These are phyloP conservation scores for Onygenales sp. DNA, from an alignment of 2,329 filamentous ascomycete genomes.

Conservation along the genomic window DNA sequence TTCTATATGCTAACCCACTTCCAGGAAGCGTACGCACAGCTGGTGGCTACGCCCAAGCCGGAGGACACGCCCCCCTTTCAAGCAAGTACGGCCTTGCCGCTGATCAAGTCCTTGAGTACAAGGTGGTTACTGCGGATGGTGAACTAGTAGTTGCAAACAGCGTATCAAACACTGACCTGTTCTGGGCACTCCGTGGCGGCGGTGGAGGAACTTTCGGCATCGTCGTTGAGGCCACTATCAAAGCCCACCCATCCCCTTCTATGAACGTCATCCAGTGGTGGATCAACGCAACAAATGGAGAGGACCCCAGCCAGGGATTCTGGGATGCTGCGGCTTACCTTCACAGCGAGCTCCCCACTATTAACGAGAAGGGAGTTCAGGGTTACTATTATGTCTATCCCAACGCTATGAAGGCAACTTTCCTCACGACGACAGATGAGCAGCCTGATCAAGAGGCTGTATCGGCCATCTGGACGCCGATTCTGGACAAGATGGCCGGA, in stretches of 20 bases:
- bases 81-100: constrained; percentile 49
- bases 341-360: constrained; percentile 7
- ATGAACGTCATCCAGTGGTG: not conserved
- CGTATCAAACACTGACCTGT: constrained; percentile 45
- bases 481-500: not conserved
- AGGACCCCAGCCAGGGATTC: constrained; percentile 6
- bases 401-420: constrained; percentile 4
- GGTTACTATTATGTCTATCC: constrained; percentile 11
- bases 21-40: constrained; percentile 41
- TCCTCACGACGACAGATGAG: constrained; percentile 1
- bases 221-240: constrained; percentile 47
- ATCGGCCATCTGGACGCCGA: not conserved
- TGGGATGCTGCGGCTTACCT: constrained; percentile 9
- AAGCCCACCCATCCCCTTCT: constrained; percentile 21
- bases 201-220: constrained; percentile 52
- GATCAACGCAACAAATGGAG: constrained; percentile 8
- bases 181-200: constrained; percentile 54
- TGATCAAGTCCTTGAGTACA: constrained; percentile 49
- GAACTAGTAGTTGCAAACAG: constrained; percentile 40
- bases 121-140: constrained; percentile 47
- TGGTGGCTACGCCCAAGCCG: constrained; percentile 53
- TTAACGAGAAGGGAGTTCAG: constrained; percentile 8
- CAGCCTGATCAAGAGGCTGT: not conserved
- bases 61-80: constrained; percentile 47
- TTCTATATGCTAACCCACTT: not conserved